Conservation (phyloP, 129 eudicot genomes). For the Flaveria sonorensis region DNA sequence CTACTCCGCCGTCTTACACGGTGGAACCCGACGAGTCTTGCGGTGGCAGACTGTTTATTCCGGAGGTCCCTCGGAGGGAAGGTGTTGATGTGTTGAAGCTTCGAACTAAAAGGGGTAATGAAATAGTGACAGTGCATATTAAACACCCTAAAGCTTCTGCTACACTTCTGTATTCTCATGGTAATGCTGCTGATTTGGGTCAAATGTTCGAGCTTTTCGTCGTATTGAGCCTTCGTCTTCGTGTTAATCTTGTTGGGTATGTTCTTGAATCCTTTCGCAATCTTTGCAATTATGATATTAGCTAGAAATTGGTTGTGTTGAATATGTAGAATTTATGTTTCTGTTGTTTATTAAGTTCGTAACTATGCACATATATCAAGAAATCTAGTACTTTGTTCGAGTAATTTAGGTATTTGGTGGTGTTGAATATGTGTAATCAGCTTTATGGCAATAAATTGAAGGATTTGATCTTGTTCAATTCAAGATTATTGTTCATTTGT, state of each 20-base stretch:
- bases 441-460: background rate
- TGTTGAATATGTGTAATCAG: background rate
- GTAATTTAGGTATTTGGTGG: background rate
- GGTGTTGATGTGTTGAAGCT: slow-evolving; percentile 68
- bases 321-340: background rate
- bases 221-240: slow-evolving; percentile 67
- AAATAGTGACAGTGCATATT: slow-evolving; percentile 67
- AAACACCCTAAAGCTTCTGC: slow-evolving; percentile 72
- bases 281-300: background rate
- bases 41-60: slow-evolving; percentile 49
- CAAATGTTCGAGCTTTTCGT: slow-evolving; percentile 89
- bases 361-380: background rate
- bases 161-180: slow-evolving; percentile 83
- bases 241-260: slow-evolving; percentile 74
- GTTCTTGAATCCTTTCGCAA: background rate
- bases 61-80: slow-evolving; percentile 71
- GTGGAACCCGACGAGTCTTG: slow-evolving; percentile 32
- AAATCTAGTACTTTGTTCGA: background rate
- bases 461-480: background rate
- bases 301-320: background rate
- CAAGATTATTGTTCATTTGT: background rate
- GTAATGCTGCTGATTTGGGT: slow-evolving; percentile 93
- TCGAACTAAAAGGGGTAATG: slow-evolving; percentile 26
- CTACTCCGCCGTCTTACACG: slow-evolving; percentile 83
- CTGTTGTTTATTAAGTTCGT: background rate